These are phyloP conservation scores for Nothophoma quercina DNA, from an alignment of 2,329 filamentous ascomycete genomes.

Conservation along the genomic window DNA sequence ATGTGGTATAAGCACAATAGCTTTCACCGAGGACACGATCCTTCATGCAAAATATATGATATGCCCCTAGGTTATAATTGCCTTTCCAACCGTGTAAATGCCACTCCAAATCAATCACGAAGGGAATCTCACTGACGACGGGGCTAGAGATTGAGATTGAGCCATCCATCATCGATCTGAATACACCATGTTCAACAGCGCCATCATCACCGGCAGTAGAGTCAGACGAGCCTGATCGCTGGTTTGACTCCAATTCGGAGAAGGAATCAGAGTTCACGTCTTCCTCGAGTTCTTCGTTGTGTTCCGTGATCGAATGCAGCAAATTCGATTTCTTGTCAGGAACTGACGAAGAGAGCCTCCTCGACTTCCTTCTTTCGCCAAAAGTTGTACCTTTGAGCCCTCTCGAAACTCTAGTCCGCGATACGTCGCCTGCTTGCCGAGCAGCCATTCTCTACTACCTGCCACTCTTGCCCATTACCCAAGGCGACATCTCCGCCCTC, in stretches of 20 bases:
- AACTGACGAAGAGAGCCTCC: neutral
- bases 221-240: no score
- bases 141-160: neutral
- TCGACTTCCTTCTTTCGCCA: neutral
- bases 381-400: neutral
- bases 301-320: neutral
- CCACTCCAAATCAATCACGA: neutral
- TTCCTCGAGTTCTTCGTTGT: neutral
- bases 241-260: neutral
- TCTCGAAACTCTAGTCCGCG: neutral
- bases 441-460: constrained; percentile 2
- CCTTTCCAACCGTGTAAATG: neutral
- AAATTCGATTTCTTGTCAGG: neutral
- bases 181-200: neutral
- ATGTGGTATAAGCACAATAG: no score
- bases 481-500: neutral
- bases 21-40: no score
- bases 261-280: neutral
- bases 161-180: neutral
- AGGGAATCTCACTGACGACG: neutral
- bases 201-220: neutral
- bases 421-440: neutral
- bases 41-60: no score
- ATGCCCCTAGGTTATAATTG: no score
- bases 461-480: neutral